Base-by-base conservation (phyloP, 441 rosid genomes). In the Kokia cookei region DNA sequence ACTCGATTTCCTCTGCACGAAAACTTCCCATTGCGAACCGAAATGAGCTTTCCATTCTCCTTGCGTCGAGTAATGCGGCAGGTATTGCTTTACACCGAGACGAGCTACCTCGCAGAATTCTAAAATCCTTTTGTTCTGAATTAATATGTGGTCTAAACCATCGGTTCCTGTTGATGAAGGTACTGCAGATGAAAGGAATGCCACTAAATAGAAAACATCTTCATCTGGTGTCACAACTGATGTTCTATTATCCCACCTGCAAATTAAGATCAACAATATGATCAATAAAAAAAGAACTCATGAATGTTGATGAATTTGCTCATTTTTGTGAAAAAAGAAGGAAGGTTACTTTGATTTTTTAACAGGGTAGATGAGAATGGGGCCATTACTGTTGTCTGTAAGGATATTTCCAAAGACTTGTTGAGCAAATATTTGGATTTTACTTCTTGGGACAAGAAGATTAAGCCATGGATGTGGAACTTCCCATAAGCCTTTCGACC, bases 401-500 rank as follows among this genome's bases (percentile, higher is more conserved):
- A 95, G 90, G 82, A 93, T 91, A 37, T 84, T 88, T 29, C 95
- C 93, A 72, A 95, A 95, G 11, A 95, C 96, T 58, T 78, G 89
- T 78, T 73, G 78, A 4, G 98, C 97, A 79, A 95, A 95, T 10
- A 71, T 77, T 13, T 85, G 80, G 50, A 93, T 82, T 78, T 77
- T 89, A 84, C 93, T 90, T 82, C 84, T 83, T 48, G 99, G 98
- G 27, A 95, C 81, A 40, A 93, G 87, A 59, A 95, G 97, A 82
- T 95, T 95, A 60, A 95, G 91, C 99, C 99, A 95, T 70, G 98
- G 99, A 77, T 95, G 98, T 3, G 99, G 99, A 75, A 95, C 92
- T 80, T 93, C 98, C 99, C 98, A 95, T 65, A 93, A 83, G 73
- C 99, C 99, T 81, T 91, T 91, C 19, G 93, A 84, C 75, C 91